Conservation (phyloP, 345 rosid genomes). For the Nephelium lappaceum region DNA sequence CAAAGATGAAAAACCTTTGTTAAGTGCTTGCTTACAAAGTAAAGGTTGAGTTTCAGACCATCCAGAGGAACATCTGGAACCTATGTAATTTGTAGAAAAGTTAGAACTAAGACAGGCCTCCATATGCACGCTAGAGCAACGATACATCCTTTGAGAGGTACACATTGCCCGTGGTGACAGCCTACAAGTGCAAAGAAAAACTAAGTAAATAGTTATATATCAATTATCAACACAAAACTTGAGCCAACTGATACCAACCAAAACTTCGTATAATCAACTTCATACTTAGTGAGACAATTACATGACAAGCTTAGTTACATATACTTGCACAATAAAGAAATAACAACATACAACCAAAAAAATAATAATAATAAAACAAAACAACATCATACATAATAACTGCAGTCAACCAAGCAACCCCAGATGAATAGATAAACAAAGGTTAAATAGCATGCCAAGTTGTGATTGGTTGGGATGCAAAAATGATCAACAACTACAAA, state of each 20-base stretch:
- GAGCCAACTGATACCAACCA: background rate
- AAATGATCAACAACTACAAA: background rate
- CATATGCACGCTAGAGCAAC: conserved; percentile 36
- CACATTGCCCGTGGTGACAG: conserved; percentile 42
- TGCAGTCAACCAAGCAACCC: background rate
- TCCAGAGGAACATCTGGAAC: conserved; percentile 33
- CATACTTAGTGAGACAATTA: background rate
- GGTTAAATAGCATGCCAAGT: background rate
- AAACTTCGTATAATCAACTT: background rate
- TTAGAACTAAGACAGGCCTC: conserved; percentile 34
- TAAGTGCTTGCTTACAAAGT: conserved; percentile 30
- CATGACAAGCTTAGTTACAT: background rate
- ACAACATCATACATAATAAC: background rate
- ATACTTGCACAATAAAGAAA: background rate
- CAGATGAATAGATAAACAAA: background rate
- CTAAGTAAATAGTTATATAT: background rate
- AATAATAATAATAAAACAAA: too few species aligned
- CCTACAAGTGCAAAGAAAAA: conserved; percentile 30
- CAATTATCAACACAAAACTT: background rate
- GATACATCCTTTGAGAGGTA: conserved; percentile 43
- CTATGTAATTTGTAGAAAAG: conserved; percentile 26
- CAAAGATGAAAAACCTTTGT: conserved; percentile 37
- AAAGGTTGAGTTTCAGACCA: conserved; percentile 34
- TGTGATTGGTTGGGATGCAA: background rate
- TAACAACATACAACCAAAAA: too few species aligned